Evolutionary conservation across 441 rosid genomes (phyloP).

Genomic region (Flueggea neowawraea): DNA sequence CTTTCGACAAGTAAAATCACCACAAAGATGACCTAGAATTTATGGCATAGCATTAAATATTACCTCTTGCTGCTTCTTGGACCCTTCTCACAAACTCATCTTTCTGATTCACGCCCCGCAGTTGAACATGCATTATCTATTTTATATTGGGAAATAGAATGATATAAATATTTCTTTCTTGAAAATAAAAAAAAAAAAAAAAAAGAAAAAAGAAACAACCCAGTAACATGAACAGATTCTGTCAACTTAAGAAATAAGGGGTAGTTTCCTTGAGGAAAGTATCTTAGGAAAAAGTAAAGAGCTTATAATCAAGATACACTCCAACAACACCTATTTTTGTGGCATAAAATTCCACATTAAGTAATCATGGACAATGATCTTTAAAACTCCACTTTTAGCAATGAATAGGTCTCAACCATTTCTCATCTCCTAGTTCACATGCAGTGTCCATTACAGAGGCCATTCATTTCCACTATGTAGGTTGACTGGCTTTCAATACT

Average conservation of each 20-base stretch:
- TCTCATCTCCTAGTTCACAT: too few relatives aligned
- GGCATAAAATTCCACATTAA: too few relatives aligned
- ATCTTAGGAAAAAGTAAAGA: neutral
- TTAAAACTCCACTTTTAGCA: too few relatives aligned
- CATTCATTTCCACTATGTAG: too few relatives aligned
- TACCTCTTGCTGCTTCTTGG: conserved; percentile 71
- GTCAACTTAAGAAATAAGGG: neutral
- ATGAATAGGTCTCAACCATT: too few relatives aligned
- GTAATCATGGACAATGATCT: too few relatives aligned
- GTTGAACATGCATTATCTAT: conserved; percentile 68
- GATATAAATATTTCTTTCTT: neutral
- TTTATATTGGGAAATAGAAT: conserved; percentile 16
- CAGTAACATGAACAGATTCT: neutral
- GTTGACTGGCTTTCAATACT: too few relatives aligned
- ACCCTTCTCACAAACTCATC: conserved; percentile 75
- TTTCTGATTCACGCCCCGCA: conserved; percentile 49
- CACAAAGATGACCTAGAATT: too few relatives aligned
- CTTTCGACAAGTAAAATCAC: too few relatives aligned
- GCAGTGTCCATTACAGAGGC: too few relatives aligned
- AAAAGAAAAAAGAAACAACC: neutral
- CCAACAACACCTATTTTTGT: neutral
- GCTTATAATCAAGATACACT: neutral
- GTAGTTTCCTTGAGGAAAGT: neutral
- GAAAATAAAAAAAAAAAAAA: neutral
- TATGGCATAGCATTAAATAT: conserved; percentile 23